Evolutionary conservation across 129 eudicot genomes (phyloP).

Genomic region (Deinandra increscens): DNA sequence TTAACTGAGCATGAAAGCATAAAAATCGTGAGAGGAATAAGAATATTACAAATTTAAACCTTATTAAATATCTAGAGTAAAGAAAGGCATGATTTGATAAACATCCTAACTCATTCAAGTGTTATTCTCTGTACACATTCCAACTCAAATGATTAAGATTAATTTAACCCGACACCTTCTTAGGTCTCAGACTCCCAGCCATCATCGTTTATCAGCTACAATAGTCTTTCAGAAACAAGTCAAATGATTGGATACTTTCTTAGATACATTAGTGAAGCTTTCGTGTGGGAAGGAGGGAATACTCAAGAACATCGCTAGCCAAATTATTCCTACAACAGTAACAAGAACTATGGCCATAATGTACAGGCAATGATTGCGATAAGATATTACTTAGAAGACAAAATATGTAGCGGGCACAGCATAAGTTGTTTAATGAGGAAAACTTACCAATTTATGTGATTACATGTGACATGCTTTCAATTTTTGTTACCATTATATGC

Average conservation of each 20-base stretch:
- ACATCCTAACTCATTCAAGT: neutral
- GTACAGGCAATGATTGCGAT: slow-evolving; percentile 1
- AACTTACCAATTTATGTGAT: neutral
- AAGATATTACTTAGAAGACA: neutral
- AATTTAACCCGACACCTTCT: slow-evolving; percentile 5
- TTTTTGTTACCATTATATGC: neutral
- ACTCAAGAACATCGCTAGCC: neutral
- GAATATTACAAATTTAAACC: slow-evolving; percentile 6
- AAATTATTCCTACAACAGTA: slow-evolving; percentile 1
- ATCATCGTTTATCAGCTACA: neutral
- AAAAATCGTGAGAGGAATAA: slow-evolving; percentile 7
- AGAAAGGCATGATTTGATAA: neutral
- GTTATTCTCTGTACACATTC: neutral
- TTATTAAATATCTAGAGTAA: slow-evolving; percentile 19
- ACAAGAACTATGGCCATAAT: slow-evolving; percentile 9
- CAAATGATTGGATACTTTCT: neutral
- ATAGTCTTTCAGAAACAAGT: neutral
- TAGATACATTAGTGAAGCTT: neutral
- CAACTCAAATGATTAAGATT: neutral
- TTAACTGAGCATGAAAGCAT: slow-evolving; percentile 46
- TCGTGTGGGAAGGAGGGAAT: neutral
- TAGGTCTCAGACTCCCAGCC: neutral
- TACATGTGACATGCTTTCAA: neutral
- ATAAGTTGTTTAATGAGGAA: neutral
- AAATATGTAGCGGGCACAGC: slow-evolving; percentile 10